Percentiles rank a stretch among this genome's conserved stretches.
These are phyloP conservation scores for Colletotrichum cuscutae DNA, from an alignment of 2,329 filamentous ascomycete species.

Conservation along the genomic window DNA sequence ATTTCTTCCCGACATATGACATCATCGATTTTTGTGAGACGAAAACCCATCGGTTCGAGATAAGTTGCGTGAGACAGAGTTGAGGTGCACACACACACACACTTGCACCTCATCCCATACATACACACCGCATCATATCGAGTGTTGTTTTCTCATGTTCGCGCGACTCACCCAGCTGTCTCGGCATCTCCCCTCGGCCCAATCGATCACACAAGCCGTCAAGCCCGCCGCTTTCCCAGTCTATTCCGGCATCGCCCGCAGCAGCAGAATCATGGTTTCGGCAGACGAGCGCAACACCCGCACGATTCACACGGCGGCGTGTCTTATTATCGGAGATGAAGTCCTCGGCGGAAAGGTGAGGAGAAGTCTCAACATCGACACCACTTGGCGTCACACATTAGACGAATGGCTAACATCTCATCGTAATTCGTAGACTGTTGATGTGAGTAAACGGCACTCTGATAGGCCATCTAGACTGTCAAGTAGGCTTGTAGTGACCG, in stretches of 20 bases:
- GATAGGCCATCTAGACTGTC: neutral
- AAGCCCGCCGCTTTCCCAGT: conserved; percentile 38
- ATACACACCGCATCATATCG: neutral
- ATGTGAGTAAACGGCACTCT: conserved; percentile 45
- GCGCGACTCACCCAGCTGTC: conserved; percentile 78
- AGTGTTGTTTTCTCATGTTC: conserved; percentile 68
- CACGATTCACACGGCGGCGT: conserved; percentile 88
- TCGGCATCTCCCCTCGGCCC: conserved; percentile 67
- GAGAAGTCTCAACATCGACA: neutral
- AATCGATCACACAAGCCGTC: conserved; percentile 37
- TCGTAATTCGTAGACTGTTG: conserved; percentile 45
- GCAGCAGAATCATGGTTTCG: conserved; percentile 54
- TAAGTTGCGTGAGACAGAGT: neutral
- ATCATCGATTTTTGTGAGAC: conserved; percentile 1
- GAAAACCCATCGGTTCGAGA: neutral
- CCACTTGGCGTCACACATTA: too few relatives aligned
- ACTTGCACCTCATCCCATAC: neutral
- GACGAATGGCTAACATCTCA: conserved; percentile 4
- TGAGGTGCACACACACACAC: neutral
- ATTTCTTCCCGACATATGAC: neutral
- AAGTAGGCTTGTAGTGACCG: neutral
- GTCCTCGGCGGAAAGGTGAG: conserved; percentile 92
- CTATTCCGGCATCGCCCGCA: conserved; percentile 38
- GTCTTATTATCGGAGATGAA: conserved; percentile 96
- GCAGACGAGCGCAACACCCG: conserved; percentile 67